Evolutionary conservation across 202 grass and related monocot genomes (phyloP).

Genomic region (Digitaria exilis): DNA sequence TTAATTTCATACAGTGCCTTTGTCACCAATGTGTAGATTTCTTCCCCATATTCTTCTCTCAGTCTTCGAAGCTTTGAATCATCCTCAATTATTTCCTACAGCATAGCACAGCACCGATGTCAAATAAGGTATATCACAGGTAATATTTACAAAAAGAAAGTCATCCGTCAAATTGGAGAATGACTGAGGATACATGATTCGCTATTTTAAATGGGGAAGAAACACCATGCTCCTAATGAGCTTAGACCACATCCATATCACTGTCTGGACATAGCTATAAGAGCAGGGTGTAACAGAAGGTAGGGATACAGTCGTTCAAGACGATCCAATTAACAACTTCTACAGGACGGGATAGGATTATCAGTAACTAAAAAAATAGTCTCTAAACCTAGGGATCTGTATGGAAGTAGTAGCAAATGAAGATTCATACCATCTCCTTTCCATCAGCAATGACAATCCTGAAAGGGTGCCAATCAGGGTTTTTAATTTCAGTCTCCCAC

Average conservation of each 20-base stretch:
- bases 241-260: background rate
- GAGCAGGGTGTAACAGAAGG: background rate
- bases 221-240: background rate
- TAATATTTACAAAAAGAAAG: background rate
- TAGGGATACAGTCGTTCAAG: background rate
- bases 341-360: slow-evolving; percentile 1
- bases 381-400: background rate
- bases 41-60: slow-evolving; percentile 55
- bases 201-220: background rate
- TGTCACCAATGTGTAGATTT: slow-evolving; percentile 45
- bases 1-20: slow-evolving; percentile 44
- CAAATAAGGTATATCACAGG: background rate
- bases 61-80: slow-evolving; percentile 43
- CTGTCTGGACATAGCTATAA: background rate
- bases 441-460: slow-evolving; percentile 47
- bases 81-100: slow-evolving; percentile 48
- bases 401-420: slow-evolving; percentile 15
- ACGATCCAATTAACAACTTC: background rate
- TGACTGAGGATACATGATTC: background rate
- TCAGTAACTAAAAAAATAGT: background rate
- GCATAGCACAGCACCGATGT: background rate
- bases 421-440: slow-evolving; percentile 44
- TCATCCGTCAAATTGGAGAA: background rate
- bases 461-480: slow-evolving; percentile 80
- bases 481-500: slow-evolving; percentile 86